Base-by-base conservation (phyloP, 2,329 filamentous ascomycete genomes). In the Fonsecaea pedrosoi region DNA sequence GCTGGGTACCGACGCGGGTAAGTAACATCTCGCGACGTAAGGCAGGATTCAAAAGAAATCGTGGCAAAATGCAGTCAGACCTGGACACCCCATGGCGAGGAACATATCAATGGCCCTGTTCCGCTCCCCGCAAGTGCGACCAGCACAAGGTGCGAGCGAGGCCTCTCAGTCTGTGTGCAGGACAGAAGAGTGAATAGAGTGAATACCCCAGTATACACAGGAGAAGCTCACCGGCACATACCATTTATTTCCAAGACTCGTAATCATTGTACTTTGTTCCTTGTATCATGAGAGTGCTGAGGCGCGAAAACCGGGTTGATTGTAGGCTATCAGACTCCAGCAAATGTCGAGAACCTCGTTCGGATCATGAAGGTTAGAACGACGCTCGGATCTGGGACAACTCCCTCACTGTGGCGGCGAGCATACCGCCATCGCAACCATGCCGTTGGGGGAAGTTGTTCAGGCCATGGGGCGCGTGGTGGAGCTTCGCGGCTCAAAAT, bases 71-170 rank as follows among this genome's bases (percentile, higher is more conserved):
- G 83, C 0, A 86, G 89, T 25, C 91, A 94, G 75, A 93, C 92
- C 9, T 90, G 94, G 76, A 89, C 89, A 69, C 94, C 94, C 0
- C 95, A 99, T 79, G 69, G 69, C 1, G 89, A 91, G 73, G 94
- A 98, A 81, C 97, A 97, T 78, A 87, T 99, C 62, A 95, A 94
- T 37, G 94, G 92, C 58, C 84, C 99, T 53, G 91, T 92, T 0
- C 89, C 94, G 0, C 86, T 99, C 0, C 93, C 94, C 0, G 86
- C 94, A 0, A 90, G 90, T 1, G 85, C 89, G 35, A 87, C 90
- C 64, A 95, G 91, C 77, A 97, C 92, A 0, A 94, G 90, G 21
- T 21, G 21, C 21, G 21, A 21, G 1, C 21, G 21, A 21, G 21
- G 21, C 21, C 21, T 21, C 21, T 1, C 1, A 1, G 42, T 4